Percentiles rank a stretch among this genome's conserved stretches.
These are phyloP conservation scores for Globisporangium nunn DNA, from an alignment of 352 stramenopile species.

Conservation along the genomic window DNA sequence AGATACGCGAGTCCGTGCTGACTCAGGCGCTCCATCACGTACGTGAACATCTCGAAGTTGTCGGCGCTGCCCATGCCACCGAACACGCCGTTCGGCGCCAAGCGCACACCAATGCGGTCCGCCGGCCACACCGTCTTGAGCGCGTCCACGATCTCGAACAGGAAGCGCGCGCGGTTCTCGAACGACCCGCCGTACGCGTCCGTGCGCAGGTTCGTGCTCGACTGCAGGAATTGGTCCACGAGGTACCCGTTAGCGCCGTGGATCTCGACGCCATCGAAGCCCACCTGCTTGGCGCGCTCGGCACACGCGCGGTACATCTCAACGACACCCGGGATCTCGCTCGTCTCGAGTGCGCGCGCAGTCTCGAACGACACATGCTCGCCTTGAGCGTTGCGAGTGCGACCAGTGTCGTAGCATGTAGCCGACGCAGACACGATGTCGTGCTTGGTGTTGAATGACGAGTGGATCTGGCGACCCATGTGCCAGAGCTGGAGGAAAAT, in stretches of 20 bases:
- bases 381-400: too few species aligned
- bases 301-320: constrained; percentile 7
- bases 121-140: constrained; percentile 9
- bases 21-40: constrained; percentile 12
- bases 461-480: constrained; percentile 35
- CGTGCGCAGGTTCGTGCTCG: constrained; percentile 40
- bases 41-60: constrained; percentile 12
- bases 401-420: constrained; percentile 13
- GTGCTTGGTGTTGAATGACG: constrained; percentile 15
- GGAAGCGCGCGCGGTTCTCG: constrained; percentile 58
- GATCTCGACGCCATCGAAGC: constrained; percentile 89
- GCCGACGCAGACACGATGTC: constrained; percentile 20
- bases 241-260: constrained; percentile 87
- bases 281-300: constrained; percentile 29
- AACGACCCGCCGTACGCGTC: constrained; percentile 63
- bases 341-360: too few species aligned
- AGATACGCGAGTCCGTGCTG: constrained; percentile 13
- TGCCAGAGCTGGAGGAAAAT: constrained; percentile 70
- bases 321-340: too few species aligned
- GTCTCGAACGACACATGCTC: too few species aligned
- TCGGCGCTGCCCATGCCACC: constrained; percentile 9
- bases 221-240: constrained; percentile 71
- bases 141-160: constrained; percentile 46
- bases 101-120: constrained; percentile 8
- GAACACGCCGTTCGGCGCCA: constrained; percentile 7